Conservation (phyloP, 192 early-diverging fungal species). For the Allomyces macrogynus region DNA sequence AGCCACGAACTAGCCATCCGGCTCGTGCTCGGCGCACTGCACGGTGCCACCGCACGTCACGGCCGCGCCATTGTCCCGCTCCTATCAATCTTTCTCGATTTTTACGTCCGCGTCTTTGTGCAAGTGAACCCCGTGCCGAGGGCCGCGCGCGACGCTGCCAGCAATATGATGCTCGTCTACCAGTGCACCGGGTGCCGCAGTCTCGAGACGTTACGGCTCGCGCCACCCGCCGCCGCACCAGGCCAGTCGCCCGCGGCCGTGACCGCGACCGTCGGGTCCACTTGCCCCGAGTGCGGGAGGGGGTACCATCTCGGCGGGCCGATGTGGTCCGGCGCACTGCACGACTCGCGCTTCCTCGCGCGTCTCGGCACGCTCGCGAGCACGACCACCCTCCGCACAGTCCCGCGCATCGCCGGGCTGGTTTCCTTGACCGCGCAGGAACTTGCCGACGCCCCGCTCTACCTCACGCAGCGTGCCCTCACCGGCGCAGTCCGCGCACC, state of each 20-base stretch:
- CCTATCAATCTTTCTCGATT: slow-evolving; percentile 85
- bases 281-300: slow-evolving; percentile 56
- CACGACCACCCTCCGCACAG: slow-evolving; percentile 49
- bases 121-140: slow-evolving; percentile 55
- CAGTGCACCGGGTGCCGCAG: slow-evolving; percentile 65
- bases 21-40: slow-evolving; percentile 62
- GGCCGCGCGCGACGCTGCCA: slow-evolving; percentile 53
- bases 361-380: slow-evolving; percentile 59
- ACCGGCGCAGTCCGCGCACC: slow-evolving; percentile 49
- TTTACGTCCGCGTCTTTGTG: slow-evolving; percentile 92
- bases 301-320: slow-evolving; percentile 73
- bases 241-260: slow-evolving; percentile 26
- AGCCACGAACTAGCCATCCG: slow-evolving; percentile 91
- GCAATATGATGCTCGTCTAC: slow-evolving; percentile 64
- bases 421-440: slow-evolving; percentile 69
- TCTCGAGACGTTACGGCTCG: slow-evolving; percentile 44
- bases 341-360: slow-evolving; percentile 61
- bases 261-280: slow-evolving; percentile 25
- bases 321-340: slow-evolving; percentile 62
- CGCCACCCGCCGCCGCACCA: too few relatives aligned
- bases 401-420: slow-evolving; percentile 83
- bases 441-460: slow-evolving; percentile 48
- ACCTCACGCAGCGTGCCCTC: slow-evolving; percentile 50
- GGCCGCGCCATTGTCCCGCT: slow-evolving; percentile 69
- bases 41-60: slow-evolving; percentile 69